Base-by-base conservation (phyloP, 2,329 filamentous ascomycete species). In the Phialophora expanda region DNA sequence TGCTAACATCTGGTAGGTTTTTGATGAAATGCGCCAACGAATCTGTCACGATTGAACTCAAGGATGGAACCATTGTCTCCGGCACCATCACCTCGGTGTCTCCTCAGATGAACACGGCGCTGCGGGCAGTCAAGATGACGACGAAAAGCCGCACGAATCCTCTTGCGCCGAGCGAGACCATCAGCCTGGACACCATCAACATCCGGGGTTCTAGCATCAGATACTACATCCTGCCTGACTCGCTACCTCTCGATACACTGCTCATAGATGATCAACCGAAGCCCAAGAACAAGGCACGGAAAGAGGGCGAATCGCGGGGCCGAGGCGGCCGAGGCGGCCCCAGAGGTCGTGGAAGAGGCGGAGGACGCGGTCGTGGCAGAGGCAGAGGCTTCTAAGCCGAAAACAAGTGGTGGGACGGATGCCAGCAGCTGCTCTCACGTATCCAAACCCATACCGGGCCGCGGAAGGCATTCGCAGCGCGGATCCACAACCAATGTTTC, bases 1-100 rank as follows among this genome's bases (percentile, higher is more conserved):
- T 48, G n/a, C 59, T 62, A 38, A 62, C 59, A 17, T 4, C 7
- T 12, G 46, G n/a, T 46, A 98, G 95, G 79, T 99, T 99, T 80
- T 85, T 99, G 74, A 98, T 98, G 94, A 99, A 99, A 85, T 98
- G 94, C 81, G 89, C 91, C 80, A 98, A 97, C 81, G 95, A 99
- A 84, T 97, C 95, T 75, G 95, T 98, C 75, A 98, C 94, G 53
- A 91, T 99, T 79, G 95, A 99, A 81, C 85, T 99, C 73, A 99
- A 99, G 81, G 98, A 98, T 87, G 95, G 93, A 95, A 84, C 95
- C 73, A 96, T 98, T 76, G 87, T 98, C 73, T 91, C 97, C 79
- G 95, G 95, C 81, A 98, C 95, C 72, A 97, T 99, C 78, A 93
- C 93, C 66, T 95, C 93, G 44, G 93, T 99, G 74, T 95, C 93